Evolutionary conservation across 2,329 filamentous ascomycete species (phyloP).

Genomic region (Celoporthe dispersa): DNA sequence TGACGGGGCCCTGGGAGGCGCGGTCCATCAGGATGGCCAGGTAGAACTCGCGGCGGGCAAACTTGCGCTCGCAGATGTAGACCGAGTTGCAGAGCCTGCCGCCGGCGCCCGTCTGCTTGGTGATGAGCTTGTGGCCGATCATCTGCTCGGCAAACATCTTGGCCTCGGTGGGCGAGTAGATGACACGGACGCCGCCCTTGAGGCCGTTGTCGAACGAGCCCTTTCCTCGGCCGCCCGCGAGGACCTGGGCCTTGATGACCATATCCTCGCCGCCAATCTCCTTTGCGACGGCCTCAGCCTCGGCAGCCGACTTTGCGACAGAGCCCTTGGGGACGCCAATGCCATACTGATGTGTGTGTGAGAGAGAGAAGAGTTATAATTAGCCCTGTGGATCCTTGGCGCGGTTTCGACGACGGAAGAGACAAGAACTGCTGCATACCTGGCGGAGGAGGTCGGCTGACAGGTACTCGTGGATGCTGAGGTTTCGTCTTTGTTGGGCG

Average conservation of each 20-base stretch:
- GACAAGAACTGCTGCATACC: conserved; percentile 50
- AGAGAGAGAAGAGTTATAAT: conserved; percentile 32
- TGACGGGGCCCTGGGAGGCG: conserved; percentile 85
- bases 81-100: conserved; percentile 96
- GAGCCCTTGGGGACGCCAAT: conserved; percentile 89
- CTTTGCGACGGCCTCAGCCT: conserved; percentile 92
- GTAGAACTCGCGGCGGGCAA: conserved; percentile 98
- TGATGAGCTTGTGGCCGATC: conserved; percentile 99
- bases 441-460: conserved; percentile 87
- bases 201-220: conserved; percentile 97
- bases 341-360: conserved; percentile 71
- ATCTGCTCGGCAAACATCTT: conserved; percentile 99
- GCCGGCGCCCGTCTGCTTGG: conserved; percentile 95
- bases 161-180: conserved; percentile 96
- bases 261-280: conserved; percentile 92
- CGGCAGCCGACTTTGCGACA: conserved; percentile 80
- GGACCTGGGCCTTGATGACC: conserved; percentile 99
- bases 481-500: conserved; percentile 79
- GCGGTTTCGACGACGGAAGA: conserved; percentile 7
- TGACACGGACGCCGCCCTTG: conserved; percentile 97
- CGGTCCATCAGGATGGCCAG: conserved; percentile 99
- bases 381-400: conserved; percentile 19
- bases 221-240: conserved; percentile 97
- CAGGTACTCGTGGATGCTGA: conserved; percentile 98
- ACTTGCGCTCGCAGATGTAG: conserved; percentile 99